Evolutionary conservation across 352 stramenopile genomes (phyloP), one percentile per base, ranked within the genome.

Genomic region (Globisporangium yorkense): DNA sequence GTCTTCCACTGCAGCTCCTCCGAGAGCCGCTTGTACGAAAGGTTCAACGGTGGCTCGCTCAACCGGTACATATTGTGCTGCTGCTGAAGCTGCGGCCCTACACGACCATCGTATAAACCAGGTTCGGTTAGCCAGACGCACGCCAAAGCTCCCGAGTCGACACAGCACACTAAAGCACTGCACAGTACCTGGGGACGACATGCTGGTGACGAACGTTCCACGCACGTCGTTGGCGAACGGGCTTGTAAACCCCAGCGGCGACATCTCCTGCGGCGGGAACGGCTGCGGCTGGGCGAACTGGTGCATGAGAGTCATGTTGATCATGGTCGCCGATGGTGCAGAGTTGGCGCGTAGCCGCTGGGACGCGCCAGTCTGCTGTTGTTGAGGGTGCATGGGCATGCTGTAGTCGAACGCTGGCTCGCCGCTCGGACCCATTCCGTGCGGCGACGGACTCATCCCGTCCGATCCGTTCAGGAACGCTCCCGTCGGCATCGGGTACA

Each of bases 1-100:
- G 74, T 82, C 59, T 81, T 81, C 76, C 76, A 87, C 58, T 84
- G 76, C 20, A 83, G 65, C 37, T 75, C 76, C 45, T 87, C 76
- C 9, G 77, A 61, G 13, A 87, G 62, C 29, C 76, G 76, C 70
- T 87, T 87, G 66, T 87, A 74, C 12, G 71, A 52, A 16, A 83
- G 53, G 45, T 74, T 83, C 29, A 81, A 56, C 27, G 72, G 69
- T 1, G 57, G 54, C 27, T 86, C 74, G 21, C 16, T 65, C 47
- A 62, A 51, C n/a, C 70, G 74, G 56, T 71, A 82, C 47, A 46
- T 43, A 21, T 64, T 53, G 18, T 60, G 49, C 18, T 59, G 47
- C 27, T 62, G 59, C 51, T 63, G 57, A 63, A 68, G 45, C 67
- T 72, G 56, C 13, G 58, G 59, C 48, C 55, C 70, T 63, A 43